A percentile compares a stretch with the other conserved stretches of the same genome.
Conservation (phyloP, 495 filamentous ascomycete genomes). For the Penicillium tannophilum region DNA sequence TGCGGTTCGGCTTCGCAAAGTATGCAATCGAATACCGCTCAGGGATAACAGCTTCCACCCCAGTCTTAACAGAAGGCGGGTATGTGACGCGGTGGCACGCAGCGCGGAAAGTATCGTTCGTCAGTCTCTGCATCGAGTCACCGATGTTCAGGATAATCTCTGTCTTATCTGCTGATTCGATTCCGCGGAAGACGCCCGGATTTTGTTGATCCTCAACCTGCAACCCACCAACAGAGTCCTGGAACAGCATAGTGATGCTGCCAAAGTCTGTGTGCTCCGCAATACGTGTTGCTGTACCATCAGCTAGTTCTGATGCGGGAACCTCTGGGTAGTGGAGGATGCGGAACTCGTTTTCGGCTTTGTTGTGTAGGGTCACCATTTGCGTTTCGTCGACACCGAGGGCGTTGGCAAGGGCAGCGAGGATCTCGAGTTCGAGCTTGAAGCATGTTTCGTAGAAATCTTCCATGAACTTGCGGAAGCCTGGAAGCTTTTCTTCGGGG, state of each 20-base stretch:
- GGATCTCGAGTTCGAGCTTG: constrained; percentile 43
- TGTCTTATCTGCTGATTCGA: constrained; percentile 48
- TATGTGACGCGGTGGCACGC: constrained; percentile 37
- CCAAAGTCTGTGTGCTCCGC: constrained; percentile 51
- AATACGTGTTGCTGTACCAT: constrained; percentile 32
- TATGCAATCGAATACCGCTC: constrained; percentile 38
- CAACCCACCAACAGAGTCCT: constrained; percentile 48
- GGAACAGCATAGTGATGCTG: constrained; percentile 52
- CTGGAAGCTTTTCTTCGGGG: constrained; percentile 55
- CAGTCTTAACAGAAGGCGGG: constrained; percentile 24
- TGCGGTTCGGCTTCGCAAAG: constrained; percentile 35
- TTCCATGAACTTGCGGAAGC: constrained; percentile 60
- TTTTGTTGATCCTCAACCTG: constrained; percentile 44
- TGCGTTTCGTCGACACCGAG: constrained; percentile 49
- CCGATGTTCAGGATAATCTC: constrained; percentile 67
- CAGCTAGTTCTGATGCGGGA: constrained; percentile 17
- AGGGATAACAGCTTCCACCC: constrained; percentile 18
- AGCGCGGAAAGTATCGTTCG: constrained; percentile 51
- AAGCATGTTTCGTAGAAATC: constrained; percentile 45
- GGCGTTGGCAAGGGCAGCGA: constrained; percentile 44
- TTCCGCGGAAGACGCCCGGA: constrained; percentile 40
- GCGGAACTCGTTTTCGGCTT: constrained; percentile 52
- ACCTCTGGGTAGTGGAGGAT: constrained; percentile 46
- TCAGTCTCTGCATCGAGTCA: constrained; percentile 63
- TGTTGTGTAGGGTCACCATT: constrained; percentile 47